Evolutionary conservation across 345 rosid species (phyloP).

Genomic region (Euphorbia tirucalli): DNA sequence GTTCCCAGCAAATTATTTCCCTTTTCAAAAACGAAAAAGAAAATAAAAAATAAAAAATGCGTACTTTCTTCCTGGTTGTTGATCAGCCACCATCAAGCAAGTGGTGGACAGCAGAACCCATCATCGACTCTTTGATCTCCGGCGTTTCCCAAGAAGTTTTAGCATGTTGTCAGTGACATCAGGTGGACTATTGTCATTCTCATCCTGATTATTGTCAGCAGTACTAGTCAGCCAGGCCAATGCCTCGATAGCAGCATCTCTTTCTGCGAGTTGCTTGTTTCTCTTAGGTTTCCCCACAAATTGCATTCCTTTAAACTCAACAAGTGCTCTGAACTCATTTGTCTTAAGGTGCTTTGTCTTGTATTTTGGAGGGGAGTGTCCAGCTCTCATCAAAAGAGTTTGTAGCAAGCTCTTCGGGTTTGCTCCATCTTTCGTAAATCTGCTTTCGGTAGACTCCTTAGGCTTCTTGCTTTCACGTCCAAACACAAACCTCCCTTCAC

Average conservation of each 20-base stretch:
- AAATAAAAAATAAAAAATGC: neutral
- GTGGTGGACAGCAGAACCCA: neutral
- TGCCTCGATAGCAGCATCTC: constrained; percentile 94
- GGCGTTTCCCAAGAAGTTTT: constrained; percentile 79
- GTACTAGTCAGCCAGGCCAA: constrained; percentile 96
- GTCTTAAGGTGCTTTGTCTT: constrained; percentile 91
- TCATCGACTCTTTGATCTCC: constrained; percentile 46
- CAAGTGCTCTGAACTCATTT: constrained; percentile 87
- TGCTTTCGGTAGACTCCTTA: constrained; percentile 46
- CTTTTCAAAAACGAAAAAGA: neutral
- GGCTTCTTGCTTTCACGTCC: constrained; percentile 76
- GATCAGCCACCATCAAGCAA: neutral
- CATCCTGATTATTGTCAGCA: constrained; percentile 40
- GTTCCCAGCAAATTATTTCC: neutral
- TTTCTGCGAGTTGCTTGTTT: constrained; percentile 92
- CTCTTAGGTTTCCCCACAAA: constrained; percentile 91
- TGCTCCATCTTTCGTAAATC: constrained; percentile 74
- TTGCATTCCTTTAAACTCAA: constrained; percentile 97
- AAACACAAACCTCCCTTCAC: constrained; percentile 95
- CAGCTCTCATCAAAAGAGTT: constrained; percentile 91
- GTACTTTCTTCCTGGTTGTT: neutral
- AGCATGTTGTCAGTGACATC: constrained; percentile 97
- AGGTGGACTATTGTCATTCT: constrained; percentile 46
- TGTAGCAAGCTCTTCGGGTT: constrained; percentile 95
- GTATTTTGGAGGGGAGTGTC: constrained; percentile 96